Evolutionary conservation across 2,329 filamentous ascomycete species (phyloP).

Genomic region (Penicillium rolfsii): DNA sequence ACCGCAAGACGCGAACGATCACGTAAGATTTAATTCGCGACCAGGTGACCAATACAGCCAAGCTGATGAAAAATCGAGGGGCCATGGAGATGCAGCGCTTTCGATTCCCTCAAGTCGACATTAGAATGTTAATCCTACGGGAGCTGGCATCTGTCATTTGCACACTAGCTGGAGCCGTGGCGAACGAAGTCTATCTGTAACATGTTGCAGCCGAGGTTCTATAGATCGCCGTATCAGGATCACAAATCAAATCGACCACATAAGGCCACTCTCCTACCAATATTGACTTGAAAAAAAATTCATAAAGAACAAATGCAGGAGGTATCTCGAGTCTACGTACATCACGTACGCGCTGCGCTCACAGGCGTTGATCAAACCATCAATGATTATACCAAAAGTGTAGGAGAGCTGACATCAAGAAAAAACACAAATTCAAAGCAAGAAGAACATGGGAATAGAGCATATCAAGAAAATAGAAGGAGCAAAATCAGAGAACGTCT

Average conservation of each 20-base stretch:
- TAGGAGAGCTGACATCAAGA: slow-evolving; percentile 7
- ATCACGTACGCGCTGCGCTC: slow-evolving; percentile 1
- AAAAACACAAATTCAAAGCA: background rate
- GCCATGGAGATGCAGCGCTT: background rate
- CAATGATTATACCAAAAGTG: background rate
- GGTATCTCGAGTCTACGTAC: slow-evolving; percentile 16
- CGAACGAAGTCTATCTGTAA: too few relatives aligned
- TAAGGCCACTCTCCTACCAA: background rate
- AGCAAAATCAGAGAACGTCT: slow-evolving; percentile 19
- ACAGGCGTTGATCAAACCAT: background rate
- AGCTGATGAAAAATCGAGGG: background rate
- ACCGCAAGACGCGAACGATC: background rate
- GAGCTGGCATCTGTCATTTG: too few relatives aligned
- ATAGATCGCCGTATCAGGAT: background rate
- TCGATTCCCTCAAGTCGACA: background rate
- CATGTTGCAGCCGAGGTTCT: background rate
- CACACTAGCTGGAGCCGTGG: too few relatives aligned
- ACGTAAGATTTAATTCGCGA: background rate
- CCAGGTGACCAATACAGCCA: background rate
- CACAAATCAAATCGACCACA: background rate
- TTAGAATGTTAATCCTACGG: background rate
- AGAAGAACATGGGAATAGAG: slow-evolving; percentile 1
- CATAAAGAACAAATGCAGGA: slow-evolving; percentile 5
- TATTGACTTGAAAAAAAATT: background rate
- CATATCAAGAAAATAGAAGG: slow-evolving; percentile 7